Evolutionary conservation across 179 eudicot genomes (phyloP).

Genomic region (Pouteria campechiana): DNA sequence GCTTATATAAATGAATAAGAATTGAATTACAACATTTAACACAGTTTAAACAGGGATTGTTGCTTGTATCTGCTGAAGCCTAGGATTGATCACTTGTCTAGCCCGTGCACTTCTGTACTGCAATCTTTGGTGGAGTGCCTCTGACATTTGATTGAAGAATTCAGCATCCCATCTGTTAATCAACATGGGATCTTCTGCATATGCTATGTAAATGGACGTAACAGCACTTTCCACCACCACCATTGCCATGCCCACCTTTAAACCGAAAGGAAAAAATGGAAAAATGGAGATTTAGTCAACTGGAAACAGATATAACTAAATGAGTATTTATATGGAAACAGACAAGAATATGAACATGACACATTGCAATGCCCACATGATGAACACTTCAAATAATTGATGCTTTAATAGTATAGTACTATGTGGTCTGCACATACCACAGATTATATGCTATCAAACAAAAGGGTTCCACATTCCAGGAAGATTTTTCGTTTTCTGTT

Average conservation of each 20-base stretch:
- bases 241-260: slow-evolving; percentile 83
- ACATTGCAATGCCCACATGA: no score
- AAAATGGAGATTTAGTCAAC: neutral
- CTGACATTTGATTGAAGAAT: slow-evolving; percentile 71
- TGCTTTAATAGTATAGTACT: no score
- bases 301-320: no score
- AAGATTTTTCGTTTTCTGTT: no score
- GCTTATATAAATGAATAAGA: no score
- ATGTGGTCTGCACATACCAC: no score
- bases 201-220: slow-evolving; percentile 81
- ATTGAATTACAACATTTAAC: no score
- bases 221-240: slow-evolving; percentile 94
- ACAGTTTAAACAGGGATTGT: slow-evolving; percentile 8
- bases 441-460: no score
- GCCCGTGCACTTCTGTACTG: slow-evolving; percentile 85
- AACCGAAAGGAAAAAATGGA: slow-evolving; percentile 2
- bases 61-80: slow-evolving; percentile 33
- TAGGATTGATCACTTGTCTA: slow-evolving; percentile 50
- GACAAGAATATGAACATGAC: no score
- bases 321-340: no score
- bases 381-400: no score
- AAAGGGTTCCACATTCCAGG: no score
- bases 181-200: slow-evolving; percentile 69
- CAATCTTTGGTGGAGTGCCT: slow-evolving; percentile 74
- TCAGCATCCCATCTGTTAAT: slow-evolving; percentile 71